These are phyloP conservation scores for Thalia dealbata DNA, from an alignment of 176 grass and related monocot genomes.

Conservation along the genomic window DNA sequence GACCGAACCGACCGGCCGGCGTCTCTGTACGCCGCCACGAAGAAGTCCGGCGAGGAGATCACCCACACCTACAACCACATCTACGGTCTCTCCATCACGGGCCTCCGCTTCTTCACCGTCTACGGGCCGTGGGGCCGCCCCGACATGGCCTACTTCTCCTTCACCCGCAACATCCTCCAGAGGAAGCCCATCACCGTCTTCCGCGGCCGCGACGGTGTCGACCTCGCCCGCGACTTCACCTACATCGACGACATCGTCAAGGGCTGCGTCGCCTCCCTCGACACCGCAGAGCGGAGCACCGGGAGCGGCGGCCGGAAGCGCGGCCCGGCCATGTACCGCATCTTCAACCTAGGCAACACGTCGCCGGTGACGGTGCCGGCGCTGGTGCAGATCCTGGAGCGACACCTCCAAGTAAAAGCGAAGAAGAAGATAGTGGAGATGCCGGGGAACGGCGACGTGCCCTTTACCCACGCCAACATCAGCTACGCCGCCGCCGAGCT, in stretches of 20 bases:
- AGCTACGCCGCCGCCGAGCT: background rate
- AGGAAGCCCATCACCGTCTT: slow-evolving; percentile 37
- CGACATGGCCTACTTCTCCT: slow-evolving; percentile 42
- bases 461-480: slow-evolving; percentile 7
- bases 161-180: slow-evolving; percentile 36
- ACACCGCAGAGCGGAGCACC: slow-evolving; percentile 33
- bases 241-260: slow-evolving; percentile 43
- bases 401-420: slow-evolving; percentile 28
- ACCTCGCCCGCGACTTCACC: slow-evolving; percentile 37
- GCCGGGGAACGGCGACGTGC: slow-evolving; percentile 23
- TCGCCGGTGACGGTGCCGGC: slow-evolving; percentile 29
- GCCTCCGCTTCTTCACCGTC: slow-evolving; percentile 37
- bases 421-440: slow-evolving; percentile 35
- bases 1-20: slow-evolving; percentile 35
- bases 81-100: slow-evolving; percentile 31
- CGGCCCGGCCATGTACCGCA: slow-evolving; percentile 25
- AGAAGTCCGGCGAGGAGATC: slow-evolving; percentile 43
- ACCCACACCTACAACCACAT: slow-evolving; percentile 42
- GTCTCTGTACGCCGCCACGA: slow-evolving; percentile 36
- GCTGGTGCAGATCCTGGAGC: slow-evolving; percentile 29
- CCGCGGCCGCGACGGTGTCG: slow-evolving; percentile 13
- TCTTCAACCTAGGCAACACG: slow-evolving; percentile 39
- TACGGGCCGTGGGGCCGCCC: slow-evolving; percentile 39
- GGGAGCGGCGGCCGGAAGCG: slow-evolving; percentile 30
- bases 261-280: slow-evolving; percentile 33